Evolutionary conservation across 1,139 yeast genomes (phyloP), one percentile per base, ranked within the genome.

Genomic region (Hyphopichia khmerensis): DNA sequence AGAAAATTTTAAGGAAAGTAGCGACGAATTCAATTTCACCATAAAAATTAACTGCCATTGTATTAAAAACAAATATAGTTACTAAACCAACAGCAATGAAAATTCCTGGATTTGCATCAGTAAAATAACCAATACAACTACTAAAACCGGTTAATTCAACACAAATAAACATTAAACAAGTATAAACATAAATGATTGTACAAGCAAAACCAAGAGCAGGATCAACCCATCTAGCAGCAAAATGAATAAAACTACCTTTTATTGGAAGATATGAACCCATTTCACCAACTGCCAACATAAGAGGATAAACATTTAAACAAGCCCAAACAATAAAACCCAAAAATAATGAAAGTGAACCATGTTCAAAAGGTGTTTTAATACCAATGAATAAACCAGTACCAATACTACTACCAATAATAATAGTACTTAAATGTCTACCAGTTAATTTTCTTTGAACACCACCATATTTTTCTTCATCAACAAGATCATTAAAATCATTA

Each of bases 371-470:
- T 3, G 60, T 43, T 15, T 65, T 56, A 39, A 69, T 51, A 16
- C 75, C 73, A 31, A 70, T 57, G 50, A 69, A 74, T 36, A 75
- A 58, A 40, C 80, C 81, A 2, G 78, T 68, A 26, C 80, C 80
- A 38, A 76, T 72, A 43, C 73, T 62, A 43, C 75, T 78, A 14
- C 81, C 80, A 39, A 77, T 69, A 40, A 76, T 72, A 65, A 77
- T 71, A 50, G 77, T 64, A 35, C 71, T 61, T 16, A 77, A 69
- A 55, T 76, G 81, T 39, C 81, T 63, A 13, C 70, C 56, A 33
- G 64, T 61, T 36, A 77, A 59, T 38, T 66, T 66, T 47, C 79
- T 61, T 44, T 67, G 3, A 10, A 15, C 13, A 17, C 51, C 49
- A 19, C 75, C 75, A 47, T 67, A 65, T 39, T 64, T 61, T 15